These are phyloP conservation scores for Aspergillus nidulans DNA, from an alignment of 495 filamentous ascomycete species.

Conservation along the genomic window DNA sequence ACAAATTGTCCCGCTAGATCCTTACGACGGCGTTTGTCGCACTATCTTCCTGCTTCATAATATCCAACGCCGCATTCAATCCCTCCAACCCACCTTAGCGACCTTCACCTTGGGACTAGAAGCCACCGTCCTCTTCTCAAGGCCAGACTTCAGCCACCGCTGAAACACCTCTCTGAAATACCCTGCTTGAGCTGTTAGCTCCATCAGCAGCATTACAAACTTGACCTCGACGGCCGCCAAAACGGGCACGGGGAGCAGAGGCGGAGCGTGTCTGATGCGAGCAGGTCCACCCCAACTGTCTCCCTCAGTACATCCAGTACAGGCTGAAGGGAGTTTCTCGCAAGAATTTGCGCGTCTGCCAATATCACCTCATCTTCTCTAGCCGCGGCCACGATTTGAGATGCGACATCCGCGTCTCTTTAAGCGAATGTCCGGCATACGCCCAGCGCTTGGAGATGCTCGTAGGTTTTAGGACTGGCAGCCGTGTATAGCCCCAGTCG, in stretches of 20 bases:
- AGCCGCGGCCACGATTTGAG: slow-evolving; percentile 30
- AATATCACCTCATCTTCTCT: slow-evolving; percentile 32
- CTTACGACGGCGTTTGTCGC: slow-evolving; percentile 4
- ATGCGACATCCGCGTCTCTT: slow-evolving; percentile 30
- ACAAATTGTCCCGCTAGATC: neutral
- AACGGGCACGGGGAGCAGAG: slow-evolving; percentile 22
- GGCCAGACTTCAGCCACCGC: slow-evolving; percentile 29
- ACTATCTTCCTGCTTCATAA: slow-evolving; percentile 7
- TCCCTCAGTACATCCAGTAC: slow-evolving; percentile 28
- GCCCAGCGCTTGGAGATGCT: slow-evolving; percentile 40
- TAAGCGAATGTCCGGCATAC: slow-evolving; percentile 44
- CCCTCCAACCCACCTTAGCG: slow-evolving; percentile 6
- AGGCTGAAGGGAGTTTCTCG: slow-evolving; percentile 17
- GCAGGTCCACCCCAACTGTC: slow-evolving; percentile 22
- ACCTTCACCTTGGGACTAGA: slow-evolving; percentile 6
- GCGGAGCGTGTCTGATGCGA: slow-evolving; percentile 27
- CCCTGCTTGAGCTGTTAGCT: slow-evolving; percentile 21
- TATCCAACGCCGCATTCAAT: slow-evolving; percentile 10
- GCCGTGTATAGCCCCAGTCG: slow-evolving; percentile 42
- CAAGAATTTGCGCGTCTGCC: slow-evolving; percentile 24
- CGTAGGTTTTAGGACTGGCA: slow-evolving; percentile 40
- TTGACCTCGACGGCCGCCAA: slow-evolving; percentile 28
- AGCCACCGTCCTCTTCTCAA: slow-evolving; percentile 8
- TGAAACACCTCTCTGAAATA: slow-evolving; percentile 31
- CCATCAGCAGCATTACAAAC: slow-evolving; percentile 23